phyloP scores from a whole-genome alignment of 2,329 filamentous ascomycete species.

The Ceratocystis cubensis region DNA sequence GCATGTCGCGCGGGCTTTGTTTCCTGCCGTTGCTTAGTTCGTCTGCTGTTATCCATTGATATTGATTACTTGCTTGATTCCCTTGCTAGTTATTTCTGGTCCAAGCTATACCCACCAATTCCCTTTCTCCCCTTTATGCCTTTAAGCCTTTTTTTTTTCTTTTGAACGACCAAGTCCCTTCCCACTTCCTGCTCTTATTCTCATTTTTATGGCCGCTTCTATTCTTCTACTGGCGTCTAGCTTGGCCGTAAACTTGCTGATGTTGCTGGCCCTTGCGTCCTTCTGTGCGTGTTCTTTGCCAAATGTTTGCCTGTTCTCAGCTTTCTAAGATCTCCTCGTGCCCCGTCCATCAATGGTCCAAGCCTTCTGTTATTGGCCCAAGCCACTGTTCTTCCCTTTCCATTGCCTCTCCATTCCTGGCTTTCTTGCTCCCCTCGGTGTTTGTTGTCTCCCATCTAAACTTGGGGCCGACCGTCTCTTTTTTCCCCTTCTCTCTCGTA shows the following conservation, averaged over 20 bases:
- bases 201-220: not conserved
- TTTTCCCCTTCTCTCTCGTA: not conserved
- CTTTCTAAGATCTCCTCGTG: not conserved
- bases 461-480: not conserved
- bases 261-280: not conserved
- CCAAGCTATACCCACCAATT: not conserved
- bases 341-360: not conserved
- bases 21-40: not conserved
- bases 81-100: not conserved
- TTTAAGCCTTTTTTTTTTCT: not conserved
- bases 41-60: too few relatives aligned
- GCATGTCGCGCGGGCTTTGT: not conserved
- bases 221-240: not conserved
- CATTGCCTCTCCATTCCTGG: not conserved
- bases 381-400: not conserved
- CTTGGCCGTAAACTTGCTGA: not conserved
- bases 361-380: not conserved
- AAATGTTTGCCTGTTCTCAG: not conserved
- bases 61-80: not conserved
- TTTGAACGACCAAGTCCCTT: not conserved
- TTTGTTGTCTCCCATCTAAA: not conserved
- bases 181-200: not conserved
- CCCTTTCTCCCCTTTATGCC: not conserved
- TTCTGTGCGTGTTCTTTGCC: conserved; percentile 7
- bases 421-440: not conserved